phyloP scores from a whole-genome alignment of 1,284 basidiomycete species.

The Puccinia triticina region DNA sequence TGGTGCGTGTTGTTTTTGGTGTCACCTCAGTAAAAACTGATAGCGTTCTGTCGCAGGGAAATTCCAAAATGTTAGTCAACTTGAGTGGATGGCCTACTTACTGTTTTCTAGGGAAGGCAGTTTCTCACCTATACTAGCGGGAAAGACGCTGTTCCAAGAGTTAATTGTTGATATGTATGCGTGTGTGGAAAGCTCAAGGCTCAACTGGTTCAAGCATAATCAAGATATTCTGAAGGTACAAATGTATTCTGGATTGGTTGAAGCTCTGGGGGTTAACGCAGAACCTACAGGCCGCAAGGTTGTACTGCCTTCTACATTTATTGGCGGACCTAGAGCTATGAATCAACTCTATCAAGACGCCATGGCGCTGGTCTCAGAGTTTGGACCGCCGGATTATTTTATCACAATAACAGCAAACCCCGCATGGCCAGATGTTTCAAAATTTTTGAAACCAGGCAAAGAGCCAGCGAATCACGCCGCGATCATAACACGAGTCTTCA shows the following conservation, averaged over 20 bases:
- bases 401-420: conserved; percentile 63
- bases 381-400: conserved; percentile 61
- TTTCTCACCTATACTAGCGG: not conserved
- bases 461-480: not conserved
- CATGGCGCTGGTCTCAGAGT: conserved; percentile 59
- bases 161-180: conserved; percentile 25
- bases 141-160: not conserved
- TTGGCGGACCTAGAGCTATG: conserved; percentile 60
- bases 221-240: conserved; percentile 1
- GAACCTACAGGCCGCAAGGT: conserved; percentile 52
- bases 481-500: not conserved
- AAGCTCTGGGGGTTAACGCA: not conserved
- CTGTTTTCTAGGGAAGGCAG: not conserved
- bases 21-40: not conserved
- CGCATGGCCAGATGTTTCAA: conserved; percentile 55
- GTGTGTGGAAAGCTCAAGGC: not conserved
- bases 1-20: not conserved
- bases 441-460: not conserved
- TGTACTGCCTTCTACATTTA: conserved; percentile 60
- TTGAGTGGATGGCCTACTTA: not conserved
- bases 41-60: not conserved
- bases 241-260: not conserved
- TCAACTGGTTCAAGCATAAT: not conserved
- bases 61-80: not conserved
- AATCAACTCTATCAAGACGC: conserved; percentile 61